Conservation (phyloP, 139 green algal genomes). For the Coelastrella sp. region DNA sequence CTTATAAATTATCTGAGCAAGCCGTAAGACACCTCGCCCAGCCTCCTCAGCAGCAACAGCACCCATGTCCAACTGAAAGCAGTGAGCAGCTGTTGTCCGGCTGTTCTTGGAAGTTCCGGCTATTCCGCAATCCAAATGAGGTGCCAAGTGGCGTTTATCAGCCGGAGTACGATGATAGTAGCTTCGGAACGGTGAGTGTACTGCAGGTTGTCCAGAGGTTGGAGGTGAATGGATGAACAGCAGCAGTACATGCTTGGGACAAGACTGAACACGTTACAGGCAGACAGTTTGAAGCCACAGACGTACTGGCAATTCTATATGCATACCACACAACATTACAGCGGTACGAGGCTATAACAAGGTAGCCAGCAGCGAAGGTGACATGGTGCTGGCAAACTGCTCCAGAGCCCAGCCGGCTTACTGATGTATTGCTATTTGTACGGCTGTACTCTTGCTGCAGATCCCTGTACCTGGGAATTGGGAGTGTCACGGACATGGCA, state of each 20-base stretch:
- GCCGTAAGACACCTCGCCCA: conserved; percentile 48
- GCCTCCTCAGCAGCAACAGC: neutral
- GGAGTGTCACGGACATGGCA: conserved; percentile 88
- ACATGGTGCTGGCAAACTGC: no score
- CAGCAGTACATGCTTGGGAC: no score
- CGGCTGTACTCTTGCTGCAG: conserved; percentile 34
- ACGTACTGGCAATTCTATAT: no score
- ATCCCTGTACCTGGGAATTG: conserved; percentile 89
- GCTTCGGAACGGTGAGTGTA: neutral
- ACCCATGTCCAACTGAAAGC: neutral
- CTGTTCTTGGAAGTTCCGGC: conserved; percentile 73
- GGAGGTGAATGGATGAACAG: no score
- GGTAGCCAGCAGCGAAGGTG: no score
- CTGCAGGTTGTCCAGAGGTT: neutral
- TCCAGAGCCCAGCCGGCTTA: no score
- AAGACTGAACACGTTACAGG: no score
- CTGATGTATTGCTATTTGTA: neutral
- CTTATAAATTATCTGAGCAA: conserved; percentile 51
- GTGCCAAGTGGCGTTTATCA: conserved; percentile 70
- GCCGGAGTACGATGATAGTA: conserved; percentile 55
- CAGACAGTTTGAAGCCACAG: no score
- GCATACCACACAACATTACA: no score
- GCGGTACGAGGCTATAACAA: no score
- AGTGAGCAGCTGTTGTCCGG: conserved; percentile 61
- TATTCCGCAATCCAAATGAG: conserved; percentile 63